These are phyloP conservation scores for Phytophthora ramorum DNA, from an alignment of 352 stramenopile genomes.

Conservation along the genomic window DNA sequence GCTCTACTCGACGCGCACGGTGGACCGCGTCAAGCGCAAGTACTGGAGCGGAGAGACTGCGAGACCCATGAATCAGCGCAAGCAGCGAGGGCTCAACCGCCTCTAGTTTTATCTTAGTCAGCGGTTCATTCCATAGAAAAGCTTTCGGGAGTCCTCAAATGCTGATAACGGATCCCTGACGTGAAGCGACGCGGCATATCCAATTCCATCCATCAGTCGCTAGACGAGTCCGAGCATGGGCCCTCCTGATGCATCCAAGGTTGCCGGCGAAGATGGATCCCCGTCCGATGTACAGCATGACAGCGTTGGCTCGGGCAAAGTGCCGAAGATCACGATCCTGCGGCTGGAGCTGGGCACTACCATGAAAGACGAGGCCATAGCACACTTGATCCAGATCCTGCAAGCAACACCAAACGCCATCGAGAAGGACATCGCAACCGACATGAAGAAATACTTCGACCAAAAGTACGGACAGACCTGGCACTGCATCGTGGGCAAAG, in stretches of 20 bases:
- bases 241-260: slow-evolving; percentile 53
- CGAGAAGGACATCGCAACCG: slow-evolving; percentile 96
- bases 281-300: slow-evolving; percentile 19
- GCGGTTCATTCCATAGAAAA: slow-evolving; percentile 30
- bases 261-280: slow-evolving; percentile 30
- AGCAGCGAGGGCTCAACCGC: slow-evolving; percentile 20
- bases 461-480: slow-evolving; percentile 95
- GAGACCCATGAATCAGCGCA: slow-evolving; percentile 11
- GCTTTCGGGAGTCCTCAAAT: not conserved
- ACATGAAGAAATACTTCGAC: slow-evolving; percentile 99
- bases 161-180: slow-evolving; percentile 23
- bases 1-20: slow-evolving; percentile 85
- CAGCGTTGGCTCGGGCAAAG: slow-evolving; percentile 30
- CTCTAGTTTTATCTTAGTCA: slow-evolving; percentile 16
- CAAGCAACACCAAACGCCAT: slow-evolving; percentile 56
- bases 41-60: slow-evolving; percentile 46
- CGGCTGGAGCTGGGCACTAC: slow-evolving; percentile 68
- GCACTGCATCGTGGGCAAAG: slow-evolving; percentile 94
- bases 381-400: slow-evolving; percentile 49
- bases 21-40: slow-evolving; percentile 84
- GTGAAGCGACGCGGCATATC: slow-evolving; percentile 34
- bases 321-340: slow-evolving; percentile 73
- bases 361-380: slow-evolving; percentile 79
- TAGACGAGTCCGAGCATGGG: slow-evolving; percentile 40
- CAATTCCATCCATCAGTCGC: slow-evolving; percentile 10